These are phyloP conservation scores for Coemansia sp. DNA, from an alignment of 192 early-diverging fungal species.

Conservation along the genomic window DNA sequence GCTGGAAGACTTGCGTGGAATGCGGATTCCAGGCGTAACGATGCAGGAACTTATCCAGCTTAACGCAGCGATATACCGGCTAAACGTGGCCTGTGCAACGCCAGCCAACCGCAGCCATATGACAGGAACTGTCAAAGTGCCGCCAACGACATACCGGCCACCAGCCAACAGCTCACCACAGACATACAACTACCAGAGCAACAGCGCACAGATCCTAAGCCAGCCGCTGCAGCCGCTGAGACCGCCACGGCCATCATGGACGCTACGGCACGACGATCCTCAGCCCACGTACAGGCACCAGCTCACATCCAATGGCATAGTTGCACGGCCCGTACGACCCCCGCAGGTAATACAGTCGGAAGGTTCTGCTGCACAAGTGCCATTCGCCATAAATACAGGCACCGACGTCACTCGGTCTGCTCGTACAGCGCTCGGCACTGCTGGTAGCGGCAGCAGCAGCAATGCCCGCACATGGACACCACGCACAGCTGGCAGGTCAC, in stretches of 20 bases:
- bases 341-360: background rate
- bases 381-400: constrained; percentile 35
- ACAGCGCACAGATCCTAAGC: constrained; percentile 28
- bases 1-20: constrained; percentile 41
- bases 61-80: constrained; percentile 46
- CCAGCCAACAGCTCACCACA: constrained; percentile 4
- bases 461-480: constrained; percentile 6
- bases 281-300: constrained; percentile 31
- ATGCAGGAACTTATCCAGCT: constrained; percentile 52
- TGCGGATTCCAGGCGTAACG: constrained; percentile 38
- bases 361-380: constrained; percentile 16
- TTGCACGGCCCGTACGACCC: constrained; percentile 17
- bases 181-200: constrained; percentile 1
- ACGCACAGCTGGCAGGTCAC: background rate
- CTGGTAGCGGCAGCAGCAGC: constrained; percentile 2
- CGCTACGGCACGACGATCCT: constrained; percentile 38
- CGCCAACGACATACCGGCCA: constrained; percentile 6
- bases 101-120: constrained; percentile 40
- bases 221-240: constrained; percentile 44
- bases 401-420: background rate
- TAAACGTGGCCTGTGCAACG: constrained; percentile 33
- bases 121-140: constrained; percentile 26
- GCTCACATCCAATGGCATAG: constrained; percentile 34
- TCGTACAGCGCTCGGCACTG: background rate
- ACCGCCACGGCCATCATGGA: constrained; percentile 47